Percentiles rank a stretch among this genome's conserved stretches.
phyloP scores from a whole-genome alignment of 371 early-diverging fungal genomes.

The Coemansia sp. region DNA sequence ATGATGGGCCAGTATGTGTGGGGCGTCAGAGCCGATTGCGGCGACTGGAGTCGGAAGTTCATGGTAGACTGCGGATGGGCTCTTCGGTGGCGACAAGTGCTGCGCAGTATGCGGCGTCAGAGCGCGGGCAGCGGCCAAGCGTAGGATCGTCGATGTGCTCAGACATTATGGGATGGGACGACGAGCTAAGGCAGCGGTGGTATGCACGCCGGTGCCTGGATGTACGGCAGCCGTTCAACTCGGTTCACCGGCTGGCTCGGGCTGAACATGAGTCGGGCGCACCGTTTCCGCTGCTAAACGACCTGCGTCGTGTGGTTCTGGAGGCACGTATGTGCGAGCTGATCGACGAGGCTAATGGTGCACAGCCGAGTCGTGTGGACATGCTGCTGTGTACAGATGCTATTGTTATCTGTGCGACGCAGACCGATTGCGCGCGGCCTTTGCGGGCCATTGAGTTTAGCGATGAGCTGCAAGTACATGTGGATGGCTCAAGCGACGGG shows the following conservation, averaged over 20 bases:
- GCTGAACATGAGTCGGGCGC: conserved; percentile 29
- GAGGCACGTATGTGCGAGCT: conserved; percentile 15
- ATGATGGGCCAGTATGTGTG: neutral
- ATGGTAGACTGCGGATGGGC: neutral
- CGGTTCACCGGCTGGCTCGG: conserved; percentile 31
- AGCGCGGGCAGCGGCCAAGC: conserved; percentile 12
- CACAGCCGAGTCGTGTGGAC: neutral
- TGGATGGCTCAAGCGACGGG: neutral
- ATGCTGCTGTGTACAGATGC: conserved; percentile 41
- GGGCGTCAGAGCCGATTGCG: conserved; percentile 4
- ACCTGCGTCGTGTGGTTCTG: conserved; percentile 31
- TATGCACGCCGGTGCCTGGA: conserved; percentile 42
- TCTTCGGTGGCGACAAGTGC: neutral
- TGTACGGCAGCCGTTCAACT: conserved; percentile 37
- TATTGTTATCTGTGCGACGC: conserved; percentile 12
- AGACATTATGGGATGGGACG: conserved; percentile 23
- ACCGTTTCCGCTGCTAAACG: conserved; percentile 41
- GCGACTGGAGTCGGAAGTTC: neutral
- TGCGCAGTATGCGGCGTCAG: neutral
- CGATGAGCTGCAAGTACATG: conserved; percentile 29
- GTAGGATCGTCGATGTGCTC: conserved; percentile 16
- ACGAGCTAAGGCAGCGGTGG: conserved; percentile 42
- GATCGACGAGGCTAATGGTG: neutral
- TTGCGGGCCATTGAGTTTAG: conserved; percentile 39
- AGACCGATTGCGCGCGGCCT: neutral